Conservation (phyloP, 78 protist species). For the Creolimax fragrantissima region DNA sequence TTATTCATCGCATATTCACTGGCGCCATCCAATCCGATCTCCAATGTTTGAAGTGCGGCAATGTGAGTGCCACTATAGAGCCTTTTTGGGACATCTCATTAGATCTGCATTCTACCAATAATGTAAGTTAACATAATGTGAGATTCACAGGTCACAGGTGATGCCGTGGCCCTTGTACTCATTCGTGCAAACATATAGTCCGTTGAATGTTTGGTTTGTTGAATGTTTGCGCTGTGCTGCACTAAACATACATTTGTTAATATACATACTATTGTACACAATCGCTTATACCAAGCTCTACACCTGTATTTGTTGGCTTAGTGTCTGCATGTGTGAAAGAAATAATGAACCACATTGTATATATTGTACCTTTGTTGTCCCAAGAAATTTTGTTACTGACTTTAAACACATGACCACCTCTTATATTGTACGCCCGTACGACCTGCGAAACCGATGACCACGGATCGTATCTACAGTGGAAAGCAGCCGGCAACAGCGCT, state of each 20-base stretch:
- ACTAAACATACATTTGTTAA: not conserved
- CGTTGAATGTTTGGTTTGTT: not conserved
- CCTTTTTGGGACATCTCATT: slow-evolving; percentile 34
- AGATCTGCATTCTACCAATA: slow-evolving; percentile 15
- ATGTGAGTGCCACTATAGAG: not conserved
- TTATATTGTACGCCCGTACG: too few species aligned
- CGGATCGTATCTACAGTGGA: too few species aligned
- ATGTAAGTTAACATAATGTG: not conserved
- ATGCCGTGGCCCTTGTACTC: not conserved
- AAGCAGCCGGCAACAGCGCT: not conserved
- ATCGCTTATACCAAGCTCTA: too few species aligned
- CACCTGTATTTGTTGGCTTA: too few species aligned
- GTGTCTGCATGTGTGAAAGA: too few species aligned
- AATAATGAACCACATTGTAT: too few species aligned
- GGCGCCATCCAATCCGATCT: slow-evolving; percentile 34
- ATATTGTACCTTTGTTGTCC: too few species aligned
- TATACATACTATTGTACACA: not conserved
- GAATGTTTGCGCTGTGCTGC: not conserved
- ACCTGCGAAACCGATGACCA: too few species aligned
- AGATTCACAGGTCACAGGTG: too few species aligned
- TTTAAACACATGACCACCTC: too few species aligned
- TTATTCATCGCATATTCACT: slow-evolving; percentile 18
- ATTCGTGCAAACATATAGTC: not conserved
- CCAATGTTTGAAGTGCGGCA: slow-evolving; percentile 9
- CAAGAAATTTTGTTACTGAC: too few species aligned